Base-by-base conservation (phyloP, 495 filamentous ascomycete genomes). In the Neurospora tetrasperma region DNA sequence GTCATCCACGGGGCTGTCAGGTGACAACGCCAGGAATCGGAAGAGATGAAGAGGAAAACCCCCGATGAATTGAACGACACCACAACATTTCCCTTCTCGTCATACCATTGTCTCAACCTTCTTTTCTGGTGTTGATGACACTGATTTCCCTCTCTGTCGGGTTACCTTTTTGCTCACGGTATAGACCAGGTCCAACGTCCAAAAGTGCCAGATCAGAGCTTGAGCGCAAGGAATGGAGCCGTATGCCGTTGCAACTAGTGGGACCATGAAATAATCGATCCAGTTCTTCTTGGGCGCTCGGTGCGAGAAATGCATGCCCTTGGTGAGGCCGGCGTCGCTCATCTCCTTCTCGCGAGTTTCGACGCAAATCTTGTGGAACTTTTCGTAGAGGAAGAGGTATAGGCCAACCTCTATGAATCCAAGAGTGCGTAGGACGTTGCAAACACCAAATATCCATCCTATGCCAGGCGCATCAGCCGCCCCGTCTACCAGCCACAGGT, bases 191-290 rank as follows among this genome's bases (percentile, higher is more conserved):
- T 89, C 83, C 42, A 90, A 79, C 0, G 89, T 91, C 84, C 88
- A 91, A 77, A 92, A 89, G 76, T 92, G 90, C 72, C 83, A 86
- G 69, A 91, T 78, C 62, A 90, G 87, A 1, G 90, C 90, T 42
- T 91, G 87, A 5, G 86, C 81, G 11, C 86, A 86, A 0, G 90
- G 90, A 10, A 91, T 84, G 5, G 87, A 84, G 27, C 90, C 90
- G 73, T 86, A 91, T 5, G 90, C 72, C 2, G 87, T 87, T 35
- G 88, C 90, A 12, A 88, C 88, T 16, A 91, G 77, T 1, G 88
- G 88, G 62, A 88, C 87, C 80, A 87, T 85, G 71, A 88, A 71
- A 44, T 88, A 85, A 76, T 90, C 88, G 38, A 87, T 75, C 40
- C 82, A 84, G 75, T 86, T 88, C 70, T 81, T 82, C 78, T 84